phyloP scores from a whole-genome alignment of 805 yeast genomes.

The Cyberlindnera amylophila region DNA sequence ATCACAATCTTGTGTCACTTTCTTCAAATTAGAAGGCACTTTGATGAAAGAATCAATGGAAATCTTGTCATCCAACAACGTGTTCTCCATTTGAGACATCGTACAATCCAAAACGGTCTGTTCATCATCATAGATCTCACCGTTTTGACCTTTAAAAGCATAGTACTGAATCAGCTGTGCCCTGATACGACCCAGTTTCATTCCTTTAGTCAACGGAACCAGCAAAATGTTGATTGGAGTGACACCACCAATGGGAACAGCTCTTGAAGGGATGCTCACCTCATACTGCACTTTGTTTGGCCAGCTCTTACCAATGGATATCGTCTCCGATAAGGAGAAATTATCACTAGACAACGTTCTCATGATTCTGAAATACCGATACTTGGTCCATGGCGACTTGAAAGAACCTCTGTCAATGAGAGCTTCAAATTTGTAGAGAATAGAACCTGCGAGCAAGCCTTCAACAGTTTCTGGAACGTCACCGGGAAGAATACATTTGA shows the following conservation, averaged over 20 bases:
- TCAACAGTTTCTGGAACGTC: conserved; percentile 78
- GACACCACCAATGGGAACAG: conserved; percentile 79
- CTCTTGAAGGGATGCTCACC: conserved; percentile 78
- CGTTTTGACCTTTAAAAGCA: conserved; percentile 50
- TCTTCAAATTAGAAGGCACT: conserved; percentile 66
- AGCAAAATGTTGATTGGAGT: conserved; percentile 65
- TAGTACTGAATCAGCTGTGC: conserved; percentile 65
- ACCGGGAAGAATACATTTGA: conserved; percentile 78
- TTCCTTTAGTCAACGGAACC: conserved; percentile 77
- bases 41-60: conserved; percentile 54
- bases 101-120: conserved; percentile 48
- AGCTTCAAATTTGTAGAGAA: conserved; percentile 70
- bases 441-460: conserved; percentile 76
- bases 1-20: conserved; percentile 81
- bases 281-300: conserved; percentile 85
- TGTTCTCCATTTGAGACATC: conserved; percentile 43
- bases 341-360: conserved; percentile 82
- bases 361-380: conserved; percentile 69
- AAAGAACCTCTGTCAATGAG: conserved; percentile 63
- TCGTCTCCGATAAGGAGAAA: conserved; percentile 69
- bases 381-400: conserved; percentile 41
- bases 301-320: conserved; percentile 89
- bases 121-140: conserved; percentile 59
- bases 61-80: conserved; percentile 50
- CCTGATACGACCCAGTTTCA: conserved; percentile 62